These are phyloP conservation scores for Acaromyces ingoldii DNA, from an alignment of 1,284 basidiomycete genomes.

Conservation along the genomic window DNA sequence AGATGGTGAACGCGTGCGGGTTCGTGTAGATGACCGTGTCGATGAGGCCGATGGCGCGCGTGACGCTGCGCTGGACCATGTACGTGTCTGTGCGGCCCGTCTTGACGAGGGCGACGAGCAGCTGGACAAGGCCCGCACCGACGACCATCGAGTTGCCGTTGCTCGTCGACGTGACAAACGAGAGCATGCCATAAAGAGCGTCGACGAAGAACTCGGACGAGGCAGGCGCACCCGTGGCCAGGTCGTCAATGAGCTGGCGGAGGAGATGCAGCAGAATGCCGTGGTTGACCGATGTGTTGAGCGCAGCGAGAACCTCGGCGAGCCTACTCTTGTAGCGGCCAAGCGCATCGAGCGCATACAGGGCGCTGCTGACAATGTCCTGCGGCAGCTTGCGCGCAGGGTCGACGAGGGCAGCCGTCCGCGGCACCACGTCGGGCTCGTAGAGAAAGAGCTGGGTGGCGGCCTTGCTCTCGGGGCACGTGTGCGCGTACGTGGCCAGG, in stretches of 20 bases:
- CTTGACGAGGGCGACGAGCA: conserved; percentile 57
- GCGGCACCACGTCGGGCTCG: conserved; percentile 73
- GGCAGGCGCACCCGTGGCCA: conserved; percentile 55
- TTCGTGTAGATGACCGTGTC: conserved; percentile 89
- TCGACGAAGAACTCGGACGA: conserved; percentile 56
- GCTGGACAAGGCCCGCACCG: conserved; percentile 87
- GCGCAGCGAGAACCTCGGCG: conserved; percentile 78
- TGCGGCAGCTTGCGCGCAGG: conserved; percentile 22
- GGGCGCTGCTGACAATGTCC: conserved; percentile 66
- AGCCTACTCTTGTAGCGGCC: conserved; percentile 76
- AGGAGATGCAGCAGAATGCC: conserved; percentile 60
- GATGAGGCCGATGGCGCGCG: conserved; percentile 73
- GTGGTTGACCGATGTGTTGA: conserved; percentile 94
- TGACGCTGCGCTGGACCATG: conserved; percentile 45
- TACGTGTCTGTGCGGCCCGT: conserved; percentile 24
- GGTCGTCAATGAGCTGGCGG: conserved; percentile 27
- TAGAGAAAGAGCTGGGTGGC: conserved; percentile 81
- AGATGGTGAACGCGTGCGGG: conserved; percentile 78
- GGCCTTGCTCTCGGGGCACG: conserved; percentile 64
- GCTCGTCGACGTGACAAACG: conserved; percentile 76
- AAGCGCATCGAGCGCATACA: conserved; percentile 83
- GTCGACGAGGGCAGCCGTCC: conserved; percentile 34
- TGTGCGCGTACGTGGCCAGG: conserved; percentile 67
- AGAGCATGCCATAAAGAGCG: conserved; percentile 72
- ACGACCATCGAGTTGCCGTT: conserved; percentile 87